A percentile compares a stretch with the other conserved stretches of the same genome.
Conservation (phyloP, 2,329 filamentous ascomycete genomes). For the Microsporum canis region DNA sequence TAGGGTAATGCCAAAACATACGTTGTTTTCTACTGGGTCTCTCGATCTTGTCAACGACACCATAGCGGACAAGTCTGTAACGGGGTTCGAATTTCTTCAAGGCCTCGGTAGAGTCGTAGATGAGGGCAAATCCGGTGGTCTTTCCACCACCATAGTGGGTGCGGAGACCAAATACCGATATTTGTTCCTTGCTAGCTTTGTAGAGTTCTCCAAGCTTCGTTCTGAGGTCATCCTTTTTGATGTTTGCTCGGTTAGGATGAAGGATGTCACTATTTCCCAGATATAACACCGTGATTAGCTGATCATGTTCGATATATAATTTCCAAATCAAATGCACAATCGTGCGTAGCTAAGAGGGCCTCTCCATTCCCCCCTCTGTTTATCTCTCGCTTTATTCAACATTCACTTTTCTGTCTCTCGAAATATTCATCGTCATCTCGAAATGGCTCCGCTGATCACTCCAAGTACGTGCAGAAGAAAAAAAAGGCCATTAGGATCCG, state of each 20-base stretch:
- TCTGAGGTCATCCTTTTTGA: conserved; percentile 98
- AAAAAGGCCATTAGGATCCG: neutral
- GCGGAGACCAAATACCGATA: conserved; percentile 95
- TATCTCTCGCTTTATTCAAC: neutral
- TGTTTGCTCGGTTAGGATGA: conserved; percentile 95
- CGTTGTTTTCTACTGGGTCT: conserved; percentile 97
- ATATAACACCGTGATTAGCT: neutral
- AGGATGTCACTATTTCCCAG: conserved; percentile 73
- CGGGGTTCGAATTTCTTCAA: conserved; percentile 99
- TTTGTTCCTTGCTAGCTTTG: conserved; percentile 96
- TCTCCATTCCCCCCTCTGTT: conserved; percentile 2
- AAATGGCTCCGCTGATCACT: neutral
- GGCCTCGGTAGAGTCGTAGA: conserved; percentile 96
- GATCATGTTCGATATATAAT: neutral
- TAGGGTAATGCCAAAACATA: conserved; percentile 48
- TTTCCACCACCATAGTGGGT: conserved; percentile 99
- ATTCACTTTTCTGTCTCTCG: neutral
- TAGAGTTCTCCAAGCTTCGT: conserved; percentile 89
- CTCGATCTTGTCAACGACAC: conserved; percentile 88
- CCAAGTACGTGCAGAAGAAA: neutral
- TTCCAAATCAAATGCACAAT: neutral
- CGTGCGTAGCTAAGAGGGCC: conserved; percentile 2
- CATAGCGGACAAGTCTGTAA: conserved; percentile 92
- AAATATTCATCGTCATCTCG: neutral
- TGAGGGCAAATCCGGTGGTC: conserved; percentile 95